A percentile compares a stretch with the other conserved stretches of the same genome.
Evolutionary conservation across 805 yeast species (phyloP).

Genomic region (Ogataea polymorpha): DNA sequence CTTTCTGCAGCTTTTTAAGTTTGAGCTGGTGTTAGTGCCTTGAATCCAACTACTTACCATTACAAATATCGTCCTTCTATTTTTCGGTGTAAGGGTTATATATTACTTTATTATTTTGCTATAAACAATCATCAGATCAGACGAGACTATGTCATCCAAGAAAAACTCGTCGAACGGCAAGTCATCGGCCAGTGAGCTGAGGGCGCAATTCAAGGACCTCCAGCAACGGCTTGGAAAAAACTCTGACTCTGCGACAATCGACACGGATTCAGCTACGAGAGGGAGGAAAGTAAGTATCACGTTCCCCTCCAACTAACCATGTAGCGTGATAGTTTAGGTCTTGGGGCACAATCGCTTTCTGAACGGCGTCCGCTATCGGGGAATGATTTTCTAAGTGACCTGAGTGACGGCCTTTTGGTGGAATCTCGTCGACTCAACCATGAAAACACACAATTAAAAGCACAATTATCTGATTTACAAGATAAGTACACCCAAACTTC

Average conservation of each 20-base stretch:
- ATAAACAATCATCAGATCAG: slow-evolving; percentile 4
- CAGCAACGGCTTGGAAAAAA: slow-evolving; percentile 32
- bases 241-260: slow-evolving; percentile 2
- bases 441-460: slow-evolving; percentile 50
- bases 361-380: slow-evolving; percentile 45
- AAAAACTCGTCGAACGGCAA: slow-evolving; percentile 11
- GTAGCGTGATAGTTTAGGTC: slow-evolving; percentile 14
- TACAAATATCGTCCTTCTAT: neutral
- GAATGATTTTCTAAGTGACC: slow-evolving; percentile 67
- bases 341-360: slow-evolving; percentile 11
- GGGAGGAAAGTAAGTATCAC: slow-evolving; percentile 12
- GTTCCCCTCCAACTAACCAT: slow-evolving; percentile 8
- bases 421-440: slow-evolving; percentile 72
- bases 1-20: slow-evolving; percentile 32
- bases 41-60: slow-evolving; percentile 8
- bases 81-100: slow-evolving; percentile 3
- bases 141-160: slow-evolving; percentile 10
- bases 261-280: neutral
- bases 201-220: slow-evolving; percentile 41
- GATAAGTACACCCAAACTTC: slow-evolving; percentile 41
- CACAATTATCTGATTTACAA: slow-evolving; percentile 39
- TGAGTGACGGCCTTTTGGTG: slow-evolving; percentile 66
- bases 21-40: slow-evolving; percentile 21
- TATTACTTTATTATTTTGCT: slow-evolving; percentile 4
- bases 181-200: slow-evolving; percentile 34